Evolutionary conservation across 2,329 filamentous ascomycete genomes (phyloP), one percentile per base, ranked within the genome.

Genomic region (Colletotrichum horii): DNA sequence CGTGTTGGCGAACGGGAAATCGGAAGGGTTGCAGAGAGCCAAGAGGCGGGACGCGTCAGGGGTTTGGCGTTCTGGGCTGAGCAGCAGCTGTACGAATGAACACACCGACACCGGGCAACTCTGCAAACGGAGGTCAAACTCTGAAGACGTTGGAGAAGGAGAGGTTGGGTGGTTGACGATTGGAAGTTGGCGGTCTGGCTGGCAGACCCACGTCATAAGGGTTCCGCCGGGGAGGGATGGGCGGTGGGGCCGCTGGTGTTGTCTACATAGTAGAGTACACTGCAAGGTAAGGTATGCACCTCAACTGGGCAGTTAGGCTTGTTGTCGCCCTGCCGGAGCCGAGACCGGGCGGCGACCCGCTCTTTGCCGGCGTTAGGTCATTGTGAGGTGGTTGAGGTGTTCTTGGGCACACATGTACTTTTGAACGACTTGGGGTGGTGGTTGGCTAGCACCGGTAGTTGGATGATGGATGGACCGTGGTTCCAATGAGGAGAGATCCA

Each of bases 181-280:
- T 24, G 8, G 24, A 58, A 52, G 43, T 11, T 67, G 69, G 32
- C 56, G 12, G 55, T 43, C 62, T 67, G 73, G 28, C 62, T 48
- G 28, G 43, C 8, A 38, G 67, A 52, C 61, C 62, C 64, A 75
- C 69, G 64, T 75, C 73, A 75, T 68, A 66, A 30, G 71, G 67
- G 60, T 60, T 70, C 55, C 8, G 19, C 32, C 26, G 24, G 65
- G 38, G 43, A 28, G 28, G 56, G n/a, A 24, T 55, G 65, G n/a
- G n/a, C 43, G 43, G n/a, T 52, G 43, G 43, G 12, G 43, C 43
- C 43, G 43, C 43, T 52, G 43, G 43, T 22, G n/a, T 24, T 52
- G 43, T 52, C 43, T n/a, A n/a, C n/a, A n/a, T n/a, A n/a, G n/a
- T n/a, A n/a, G n/a, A n/a, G n/a, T n/a, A n/a, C n/a, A n/a, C n/a